Evolutionary conservation across 257 asterid genomes (phyloP).

Genomic region (Dorcoceras hygrometricum): DNA sequence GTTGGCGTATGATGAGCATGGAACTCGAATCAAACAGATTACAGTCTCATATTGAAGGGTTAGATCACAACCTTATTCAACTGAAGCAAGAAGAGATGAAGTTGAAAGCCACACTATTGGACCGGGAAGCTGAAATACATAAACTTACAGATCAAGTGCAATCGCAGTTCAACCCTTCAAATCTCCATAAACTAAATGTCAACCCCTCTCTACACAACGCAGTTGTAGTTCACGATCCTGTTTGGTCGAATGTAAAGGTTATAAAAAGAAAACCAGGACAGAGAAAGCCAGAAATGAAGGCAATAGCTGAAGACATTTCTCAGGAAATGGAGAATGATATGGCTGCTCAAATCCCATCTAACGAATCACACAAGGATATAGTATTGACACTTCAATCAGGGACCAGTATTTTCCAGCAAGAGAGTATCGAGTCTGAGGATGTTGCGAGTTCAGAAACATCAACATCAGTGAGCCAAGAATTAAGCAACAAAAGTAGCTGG

Average conservation of each 20-base stretch:
- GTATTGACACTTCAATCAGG: constrained; percentile 47
- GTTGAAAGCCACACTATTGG: constrained; percentile 47
- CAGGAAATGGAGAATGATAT: constrained; percentile 28
- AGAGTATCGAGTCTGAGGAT: constrained; percentile 30
- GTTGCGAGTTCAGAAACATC: constrained; percentile 35
- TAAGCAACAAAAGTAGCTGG: constrained; percentile 36
- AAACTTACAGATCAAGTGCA: constrained; percentile 57
- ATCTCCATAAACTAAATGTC: constrained; percentile 49
- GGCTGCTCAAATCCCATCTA: constrained; percentile 26
- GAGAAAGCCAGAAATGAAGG: constrained; percentile 46
- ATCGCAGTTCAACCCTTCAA: constrained; percentile 45
- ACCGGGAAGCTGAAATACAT: constrained; percentile 61
- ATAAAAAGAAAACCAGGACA: constrained; percentile 52
- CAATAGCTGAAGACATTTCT: constrained; percentile 28
- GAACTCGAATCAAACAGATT: constrained; percentile 75
- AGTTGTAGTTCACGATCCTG: constrained; percentile 36
- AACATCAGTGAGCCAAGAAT: constrained; percentile 32
- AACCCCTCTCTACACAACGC: constrained; percentile 38
- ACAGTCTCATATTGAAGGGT: constrained; percentile 54
- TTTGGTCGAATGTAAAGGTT: constrained; percentile 76
- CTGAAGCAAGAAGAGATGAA: constrained; percentile 63
- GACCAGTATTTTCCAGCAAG: constrained; percentile 34
- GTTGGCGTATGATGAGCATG: constrained; percentile 77
- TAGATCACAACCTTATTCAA: constrained; percentile 46
- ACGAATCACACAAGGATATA: constrained; percentile 53